Evolutionary conservation across 1,139 yeast genomes (phyloP), one percentile per base, ranked within the genome.

Genomic region (Chernovozyma aurita): DNA sequence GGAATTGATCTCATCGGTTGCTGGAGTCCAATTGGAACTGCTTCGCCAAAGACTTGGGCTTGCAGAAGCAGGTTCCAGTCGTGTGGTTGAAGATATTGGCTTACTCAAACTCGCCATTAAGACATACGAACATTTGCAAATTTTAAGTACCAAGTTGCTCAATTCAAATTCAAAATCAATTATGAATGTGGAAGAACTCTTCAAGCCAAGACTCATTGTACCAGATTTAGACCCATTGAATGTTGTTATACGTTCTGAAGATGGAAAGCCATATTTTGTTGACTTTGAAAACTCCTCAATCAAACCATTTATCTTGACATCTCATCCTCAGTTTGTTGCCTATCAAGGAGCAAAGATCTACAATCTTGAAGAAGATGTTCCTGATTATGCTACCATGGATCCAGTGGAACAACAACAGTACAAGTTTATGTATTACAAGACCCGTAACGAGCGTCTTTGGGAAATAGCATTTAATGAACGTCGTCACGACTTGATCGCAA

Each of bases 171-270:
- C 80, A 11, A 60, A 62, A 27, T 63, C 74, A 21, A 73, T 80
- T 40, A 57, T 82, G 79, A 79, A 82, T 48, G 67, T 73, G 36
- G 69, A 64, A 8, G 79, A 78, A 38, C 63, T 88, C 35, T 73
- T 85, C 52, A 73, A 79, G 40, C 94, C 96, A 41, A 76, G 92
- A 50, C 63, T 92, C 37, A 77, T 65, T 46, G 73, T 80, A 44
- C 94, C 96, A 5, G 97, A 92, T 55, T 65, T 92, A 49, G 95
- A 87, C 57, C 97, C 98, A 22, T 70, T 88, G 73, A 92, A 92
- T 55, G 85, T 86, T 15, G 67, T 90, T 30, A 59, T 73, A 18
- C 40, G 39, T 17, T 62, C 61, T 34, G 61, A 66, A 15, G 68
- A 65, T 14, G 57, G 50, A 17, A 55, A 55, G 15, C 68, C 72